These are phyloP conservation scores for Castanopsis chinensis DNA, from an alignment of 306 rosid genomes.

Conservation along the genomic window DNA sequence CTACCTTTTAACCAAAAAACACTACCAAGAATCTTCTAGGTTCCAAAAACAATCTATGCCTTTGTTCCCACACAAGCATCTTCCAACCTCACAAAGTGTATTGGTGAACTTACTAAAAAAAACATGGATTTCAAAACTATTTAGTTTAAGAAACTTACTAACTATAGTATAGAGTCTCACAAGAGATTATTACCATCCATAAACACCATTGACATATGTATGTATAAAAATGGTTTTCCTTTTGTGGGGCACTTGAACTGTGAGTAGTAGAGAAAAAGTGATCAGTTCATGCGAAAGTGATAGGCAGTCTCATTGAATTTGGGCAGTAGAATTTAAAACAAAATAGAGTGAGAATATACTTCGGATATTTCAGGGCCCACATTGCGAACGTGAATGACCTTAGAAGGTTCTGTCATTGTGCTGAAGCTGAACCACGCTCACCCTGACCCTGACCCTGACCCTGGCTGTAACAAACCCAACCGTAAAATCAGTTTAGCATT, in stretches of 20 bases:
- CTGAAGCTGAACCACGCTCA: slow-evolving; percentile 30
- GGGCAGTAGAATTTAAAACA: background rate
- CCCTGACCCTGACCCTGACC: too few relatives aligned
- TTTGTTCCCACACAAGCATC: background rate
- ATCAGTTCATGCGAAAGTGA: too few relatives aligned
- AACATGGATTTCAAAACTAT: background rate
- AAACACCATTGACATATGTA: background rate
- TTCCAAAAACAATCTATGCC: background rate
- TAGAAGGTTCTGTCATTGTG: slow-evolving; percentile 89
- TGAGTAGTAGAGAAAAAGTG: too few relatives aligned
- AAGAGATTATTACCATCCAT: background rate
- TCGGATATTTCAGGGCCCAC: slow-evolving; percentile 96
- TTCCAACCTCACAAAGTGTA: background rate
- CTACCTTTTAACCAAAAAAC: too few relatives aligned
- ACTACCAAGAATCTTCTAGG: background rate
- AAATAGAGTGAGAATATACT: slow-evolving; percentile 35
- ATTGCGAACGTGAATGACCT: slow-evolving; percentile 95
- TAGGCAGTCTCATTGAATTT: background rate
- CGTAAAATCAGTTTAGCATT: background rate
- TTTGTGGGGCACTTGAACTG: background rate
- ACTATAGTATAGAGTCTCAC: too few relatives aligned
- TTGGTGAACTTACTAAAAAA: background rate
- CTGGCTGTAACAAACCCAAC: slow-evolving; percentile 36
- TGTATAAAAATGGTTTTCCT: background rate
- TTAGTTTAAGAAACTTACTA: slow-evolving; percentile 6